Evolutionary conservation across 441 rosid genomes (phyloP), one percentile per base, ranked within the genome.

Genomic region (Isatis lusitanica): DNA sequence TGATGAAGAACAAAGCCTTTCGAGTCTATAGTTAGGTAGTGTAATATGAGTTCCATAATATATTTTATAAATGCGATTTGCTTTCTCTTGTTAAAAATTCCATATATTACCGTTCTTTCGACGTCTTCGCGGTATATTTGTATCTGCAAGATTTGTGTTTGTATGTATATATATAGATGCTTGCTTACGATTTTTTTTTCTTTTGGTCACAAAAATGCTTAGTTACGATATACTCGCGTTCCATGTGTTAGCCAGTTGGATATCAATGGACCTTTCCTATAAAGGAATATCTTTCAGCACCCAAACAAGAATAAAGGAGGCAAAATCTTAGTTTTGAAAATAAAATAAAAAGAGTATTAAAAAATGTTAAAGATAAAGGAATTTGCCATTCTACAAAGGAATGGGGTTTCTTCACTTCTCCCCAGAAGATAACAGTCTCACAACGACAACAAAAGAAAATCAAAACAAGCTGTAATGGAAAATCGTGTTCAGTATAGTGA

Each of bases 161-260:
- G 10, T 36, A 9, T 35, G 8, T 52, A 9, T 0, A 31, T 21
- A 21, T 21, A 21, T n/a, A 21, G 2, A 21, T 21, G 24, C 24
- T 21, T 21, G 24, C 24, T 21, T 21, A 21, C 24, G 24, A 21
- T 21, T 21, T 21, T 21, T 21, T 21, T 21, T 21, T 21, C 24
- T 21, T 21, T 21, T 21, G 1, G 24, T 21, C 24, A 21, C 24
- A 21, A 21, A 21, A 21, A 21, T 17, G 43, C 21, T 63, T 17
- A 36, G 28, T 7, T 42, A 53, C 63, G 46, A 51, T 58, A 66
- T 40, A 59, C 18, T 68, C 21, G 62, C 12, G 30, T 52, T 51
- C 35, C 79, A 69, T 75, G 60, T 75, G 74, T 63, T 33, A 53
- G 46, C 53, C 60, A 75, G 75, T 56, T 75, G 66, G 70, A 63